Conservation (phyloP, 495 filamentous ascomycete species). For the Talaromyces nanjingensis region DNA sequence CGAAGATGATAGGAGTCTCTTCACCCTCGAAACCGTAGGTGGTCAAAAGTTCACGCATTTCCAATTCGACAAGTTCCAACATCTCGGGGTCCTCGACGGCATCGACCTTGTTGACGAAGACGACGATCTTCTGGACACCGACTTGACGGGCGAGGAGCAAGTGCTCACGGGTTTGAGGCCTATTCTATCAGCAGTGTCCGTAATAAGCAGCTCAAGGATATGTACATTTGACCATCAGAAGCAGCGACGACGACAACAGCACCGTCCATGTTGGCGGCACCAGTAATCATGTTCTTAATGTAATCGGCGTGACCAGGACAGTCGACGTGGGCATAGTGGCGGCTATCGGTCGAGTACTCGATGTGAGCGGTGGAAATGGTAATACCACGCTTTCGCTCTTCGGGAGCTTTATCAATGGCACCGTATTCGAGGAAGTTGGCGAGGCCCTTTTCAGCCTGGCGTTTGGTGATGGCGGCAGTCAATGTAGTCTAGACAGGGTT, state of each 20-base stretch:
- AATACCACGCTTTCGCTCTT: constrained; percentile 99
- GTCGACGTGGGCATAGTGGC: constrained; percentile 99
- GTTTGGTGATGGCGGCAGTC: constrained; percentile 96
- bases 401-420: constrained; percentile 96
- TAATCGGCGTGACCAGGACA: constrained; percentile 99
- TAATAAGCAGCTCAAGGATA: not conserved
- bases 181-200: constrained; percentile 26
- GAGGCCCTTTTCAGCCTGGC: constrained; percentile 86
- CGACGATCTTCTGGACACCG: constrained; percentile 93
- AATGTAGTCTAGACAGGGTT: constrained; percentile 72
- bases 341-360: constrained; percentile 84
- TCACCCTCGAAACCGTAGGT: constrained; percentile 97
- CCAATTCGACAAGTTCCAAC: constrained; percentile 99
- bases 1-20: constrained; percentile 91
- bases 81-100: constrained; percentile 95
- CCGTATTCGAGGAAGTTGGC: constrained; percentile 94
- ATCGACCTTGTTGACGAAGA: constrained; percentile 99
- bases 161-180: constrained; percentile 97
- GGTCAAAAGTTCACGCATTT: constrained; percentile 93
- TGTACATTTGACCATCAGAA: constrained; percentile 93
- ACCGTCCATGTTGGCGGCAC: constrained; percentile 95
- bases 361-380: constrained; percentile 98
- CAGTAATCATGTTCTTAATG: constrained; percentile 99
- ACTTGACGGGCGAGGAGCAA: constrained; percentile 95
- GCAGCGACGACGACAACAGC: constrained; percentile 98